Base-by-base conservation (phyloP, 192 early-diverging fungal genomes). In the Entomortierella parvispora region DNA sequence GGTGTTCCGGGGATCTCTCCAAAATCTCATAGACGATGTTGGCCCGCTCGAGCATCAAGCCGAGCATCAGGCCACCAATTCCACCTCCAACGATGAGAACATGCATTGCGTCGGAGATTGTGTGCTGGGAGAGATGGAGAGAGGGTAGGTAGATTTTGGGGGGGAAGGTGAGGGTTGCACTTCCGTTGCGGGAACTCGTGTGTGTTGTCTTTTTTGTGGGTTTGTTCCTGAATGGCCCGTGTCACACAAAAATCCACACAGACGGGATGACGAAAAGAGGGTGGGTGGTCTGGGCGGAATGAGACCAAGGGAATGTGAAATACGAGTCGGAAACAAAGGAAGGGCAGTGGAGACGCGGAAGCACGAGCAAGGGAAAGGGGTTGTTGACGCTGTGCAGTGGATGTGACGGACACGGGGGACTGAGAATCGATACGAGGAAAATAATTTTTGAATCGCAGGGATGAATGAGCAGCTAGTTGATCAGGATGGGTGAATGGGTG, bases 21-120 rank as follows among this genome's bases (percentile, higher is more conserved):
- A 81, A 51, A 7, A 81, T 64, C 20, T 70, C 42, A 53, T 81
- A 81, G 55, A 67, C 68, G 23, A 81, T 81, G 17, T 55, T 46
- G 8, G 80, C 80, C 44, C 51, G 42, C 26, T 76, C 72, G 15
- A 81, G 67, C 57, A 70, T 70, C 14, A 77, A 22, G 2, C 68
- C 68, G 0, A 81, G 68, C 51, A 76, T 81, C 14, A 76, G 54
- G 4, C 80, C 80, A 22, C 71, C 72, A n/a, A 81, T 71, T 31
- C 80, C 71, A 9, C 72, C 80, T 20, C 80, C 80, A 1, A 70
- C 80, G 54, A 81, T 81, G 12, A 81, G 46, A 52, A 69, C 72
- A 22, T 53, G 64, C 11, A 77, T 45, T n/a, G n/a, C n/a, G n/a
- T n/a, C n/a, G n/a, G n/a, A n/a, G n/a, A n/a, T n/a, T n/a, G 12